Percentiles rank a stretch among this genome's conserved stretches.
These are phyloP conservation scores for Prunus mongolica DNA, from an alignment of 306 rosid genomes.

Conservation along the genomic window DNA sequence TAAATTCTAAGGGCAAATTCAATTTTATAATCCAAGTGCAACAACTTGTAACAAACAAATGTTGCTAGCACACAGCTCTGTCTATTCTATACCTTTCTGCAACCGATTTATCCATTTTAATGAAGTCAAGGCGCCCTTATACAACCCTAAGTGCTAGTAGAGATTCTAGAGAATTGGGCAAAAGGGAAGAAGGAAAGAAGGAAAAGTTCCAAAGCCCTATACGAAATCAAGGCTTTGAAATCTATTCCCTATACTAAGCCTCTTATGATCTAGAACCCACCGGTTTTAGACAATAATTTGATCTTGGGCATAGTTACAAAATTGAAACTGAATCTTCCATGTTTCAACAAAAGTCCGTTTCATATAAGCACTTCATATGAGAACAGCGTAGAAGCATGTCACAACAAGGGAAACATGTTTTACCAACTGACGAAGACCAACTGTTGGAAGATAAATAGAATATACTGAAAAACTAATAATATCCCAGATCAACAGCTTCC, in stretches of 20 bases:
- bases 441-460: neutral
- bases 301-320: neutral
- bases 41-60: neutral
- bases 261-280: neutral
- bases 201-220: neutral
- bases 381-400: neutral
- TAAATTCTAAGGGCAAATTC: neutral
- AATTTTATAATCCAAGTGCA: neutral
- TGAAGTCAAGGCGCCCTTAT: neutral
- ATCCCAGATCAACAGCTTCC: neutral
- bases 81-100: neutral
- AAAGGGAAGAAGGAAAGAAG: no score
- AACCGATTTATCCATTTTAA: neutral
- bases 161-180: neutral
- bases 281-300: neutral
- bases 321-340: neutral
- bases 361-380: neutral
- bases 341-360: neutral
- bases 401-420: neutral
- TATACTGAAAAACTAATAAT: neutral
- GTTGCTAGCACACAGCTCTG: neutral
- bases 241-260: neutral
- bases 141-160: neutral
- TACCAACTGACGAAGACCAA: neutral
- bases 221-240: neutral